Base-by-base conservation (phyloP, 352 stramenopile species). In the Hyaloperonospora brassicae region DNA sequence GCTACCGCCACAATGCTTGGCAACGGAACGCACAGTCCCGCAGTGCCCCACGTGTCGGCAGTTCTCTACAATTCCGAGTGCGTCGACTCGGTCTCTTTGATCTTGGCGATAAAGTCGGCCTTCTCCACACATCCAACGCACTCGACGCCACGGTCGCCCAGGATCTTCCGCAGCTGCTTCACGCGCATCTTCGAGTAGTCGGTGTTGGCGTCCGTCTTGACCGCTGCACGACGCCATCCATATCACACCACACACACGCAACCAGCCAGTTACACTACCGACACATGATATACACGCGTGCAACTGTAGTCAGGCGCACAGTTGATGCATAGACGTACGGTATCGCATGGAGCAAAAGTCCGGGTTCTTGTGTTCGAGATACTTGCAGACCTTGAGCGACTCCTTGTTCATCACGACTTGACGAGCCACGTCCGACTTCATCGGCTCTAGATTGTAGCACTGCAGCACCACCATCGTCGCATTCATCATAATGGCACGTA, bases 91-190 rank as follows among this genome's bases (percentile, higher is more conserved):
- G 87, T 96, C 51, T 89, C 88, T 73, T 97, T 84, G 73, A 95
- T 95, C 65, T 93, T 93, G 68, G 88, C 89, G 56, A 98, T 93
- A 62, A 96, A 98, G 59, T 98, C 93, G 8, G 73, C 67, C 83
- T 98, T 98, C 67, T 98, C 93, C 24, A 97, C 75, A 58, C 93
- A 98, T 30, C 88, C 89, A 39, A 94, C 72, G 70, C 93, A 98
- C 63, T 90, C 76, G 46, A 97, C 79, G 50, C 93, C 94, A 62
- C 92, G 86, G 57, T 97, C 90, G 31, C 57, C 70, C 35, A 98
- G 68, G 55, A 98, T 97, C 68, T 95, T 88, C 68, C 95, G 96
- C 41, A 98, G 82, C 64, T 98, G 80, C 84, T 97, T 97, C 31
- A 98, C 92, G 55, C 90, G 87, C 64, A 98, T 68, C 73, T 96